Base-by-base conservation (phyloP, 345 rosid species). In the Citrus sp. region DNA sequence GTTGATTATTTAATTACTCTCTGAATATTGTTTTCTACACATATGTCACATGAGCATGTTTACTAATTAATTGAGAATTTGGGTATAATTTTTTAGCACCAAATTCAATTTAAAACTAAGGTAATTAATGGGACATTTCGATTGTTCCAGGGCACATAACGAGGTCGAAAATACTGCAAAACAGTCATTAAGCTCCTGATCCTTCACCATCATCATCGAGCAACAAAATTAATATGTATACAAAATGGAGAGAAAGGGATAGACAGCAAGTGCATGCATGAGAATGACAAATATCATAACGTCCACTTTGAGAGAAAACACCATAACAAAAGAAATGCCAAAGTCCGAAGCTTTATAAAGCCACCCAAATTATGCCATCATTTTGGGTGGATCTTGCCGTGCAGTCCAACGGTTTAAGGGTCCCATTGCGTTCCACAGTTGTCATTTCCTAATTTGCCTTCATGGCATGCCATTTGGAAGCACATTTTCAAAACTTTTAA, bases 381-480 rank as follows among this genome's bases (percentile, higher is more conserved):
- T 78, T 77, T 62, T 49, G 86, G 75, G 64, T 83, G 59, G 51
- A 51, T 79, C 73, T 60, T 75, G 87, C 83, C 79, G 83, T 75
- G 82, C 85, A 19, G 79, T 73, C 82, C 80, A 76, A 49, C 70
- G 46, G 80, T 77, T 79, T 9, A 24, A 42, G 67, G 78, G 83
- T 55, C 69, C 83, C 78, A 76, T 64, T 27, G 46, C 68, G 38
- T 34, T 79, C 82, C 80, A 82, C 77, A 80, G 73, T 61, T 75
- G 80, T 58, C 77, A 30, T n/a, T 67, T 69, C n/a, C 70, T 27
- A 14, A 46, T 37, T 72, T 66, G 56, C 49, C 67, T 62, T 62
- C 55, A 1, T 56, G 46, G 73, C 22, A 55, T 16, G 78, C 85
- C 83, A 84, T 77, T 70, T 75, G 62, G 80, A 34, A 21, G n/a